Evolutionary conservation across 2,329 filamentous ascomycete genomes (phyloP).

Genomic region (Fusarium longipes): DNA sequence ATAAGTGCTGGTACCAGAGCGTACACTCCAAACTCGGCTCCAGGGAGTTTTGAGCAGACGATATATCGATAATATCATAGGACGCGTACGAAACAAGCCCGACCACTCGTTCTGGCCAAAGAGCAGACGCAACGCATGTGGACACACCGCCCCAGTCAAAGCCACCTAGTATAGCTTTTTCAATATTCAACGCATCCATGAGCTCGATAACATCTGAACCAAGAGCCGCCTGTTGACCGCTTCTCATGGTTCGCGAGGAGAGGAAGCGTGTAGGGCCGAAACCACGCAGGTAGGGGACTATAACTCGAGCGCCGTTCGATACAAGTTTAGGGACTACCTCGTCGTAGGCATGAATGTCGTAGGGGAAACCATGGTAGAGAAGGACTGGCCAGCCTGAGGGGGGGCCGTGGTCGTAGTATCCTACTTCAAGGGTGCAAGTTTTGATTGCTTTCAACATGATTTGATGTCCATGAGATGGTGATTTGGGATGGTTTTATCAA

Average conservation of each 20-base stretch:
- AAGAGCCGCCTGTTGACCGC: conserved; percentile 8
- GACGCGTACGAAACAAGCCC: conserved; percentile 16
- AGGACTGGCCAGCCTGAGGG: conserved; percentile 9
- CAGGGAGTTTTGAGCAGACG: neutral
- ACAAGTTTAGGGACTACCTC: neutral
- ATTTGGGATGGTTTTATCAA: too few relatives aligned
- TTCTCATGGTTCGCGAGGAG: conserved; percentile 1
- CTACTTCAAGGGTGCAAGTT: conserved; percentile 2
- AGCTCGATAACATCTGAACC: conserved; percentile 13
- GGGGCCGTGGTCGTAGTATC: conserved; percentile 1
- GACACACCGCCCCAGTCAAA: conserved; percentile 20
- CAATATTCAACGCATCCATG: conserved; percentile 6
- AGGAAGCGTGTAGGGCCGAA: conserved; percentile 10
- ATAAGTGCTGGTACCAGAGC: conserved; percentile 21
- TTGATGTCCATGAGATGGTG: neutral
- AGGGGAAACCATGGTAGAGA: conserved; percentile 20
- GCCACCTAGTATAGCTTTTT: neutral
- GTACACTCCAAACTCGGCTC: conserved; percentile 2
- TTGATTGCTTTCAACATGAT: conserved; percentile 3
- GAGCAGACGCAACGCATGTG: conserved; percentile 1
- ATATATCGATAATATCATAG: conserved; percentile 7
- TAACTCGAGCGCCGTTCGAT: neutral
- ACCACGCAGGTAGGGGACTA: conserved; percentile 2
- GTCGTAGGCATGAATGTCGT: conserved; percentile 13
- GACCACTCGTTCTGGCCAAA: conserved; percentile 4